Evolutionary conservation across 208 protist genomes (phyloP).

Genomic region (Naegleria lovaniensis): DNA sequence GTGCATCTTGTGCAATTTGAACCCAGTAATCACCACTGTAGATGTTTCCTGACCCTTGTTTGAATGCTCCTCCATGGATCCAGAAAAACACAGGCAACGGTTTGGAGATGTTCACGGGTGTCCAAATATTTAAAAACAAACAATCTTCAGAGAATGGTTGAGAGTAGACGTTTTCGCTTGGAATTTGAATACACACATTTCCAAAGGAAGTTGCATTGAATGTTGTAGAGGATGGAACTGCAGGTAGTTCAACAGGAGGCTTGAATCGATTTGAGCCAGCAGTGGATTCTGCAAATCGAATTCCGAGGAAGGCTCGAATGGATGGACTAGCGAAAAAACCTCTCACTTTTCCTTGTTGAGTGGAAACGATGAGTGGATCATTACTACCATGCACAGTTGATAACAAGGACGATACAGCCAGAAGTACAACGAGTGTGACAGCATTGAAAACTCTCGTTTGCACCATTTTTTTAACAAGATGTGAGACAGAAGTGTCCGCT

Average conservation of each 20-base stretch:
- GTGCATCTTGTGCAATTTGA: background rate
- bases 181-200: background rate
- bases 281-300: constrained; percentile 44
- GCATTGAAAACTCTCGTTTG: no score
- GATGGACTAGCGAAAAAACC: background rate
- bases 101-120: background rate
- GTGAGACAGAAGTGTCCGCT: no score
- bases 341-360: background rate
- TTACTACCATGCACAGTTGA: no score
- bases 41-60: background rate
- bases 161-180: background rate
- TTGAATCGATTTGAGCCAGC: background rate
- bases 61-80: background rate
- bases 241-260: background rate
- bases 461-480: no score
- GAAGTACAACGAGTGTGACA: no score
- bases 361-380: background rate
- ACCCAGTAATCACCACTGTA: background rate
- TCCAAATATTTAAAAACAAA: constrained; percentile 17
- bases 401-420: no score
- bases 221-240: background rate
- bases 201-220: constrained; percentile 24
- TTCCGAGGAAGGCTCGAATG: constrained; percentile 28
- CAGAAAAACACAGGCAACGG: background rate
- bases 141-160: background rate